A percentile compares a stretch with the other conserved stretches of the same genome.
phyloP scores from a whole-genome alignment of 805 yeast species.

The Nakazawaea anatomiae region DNA sequence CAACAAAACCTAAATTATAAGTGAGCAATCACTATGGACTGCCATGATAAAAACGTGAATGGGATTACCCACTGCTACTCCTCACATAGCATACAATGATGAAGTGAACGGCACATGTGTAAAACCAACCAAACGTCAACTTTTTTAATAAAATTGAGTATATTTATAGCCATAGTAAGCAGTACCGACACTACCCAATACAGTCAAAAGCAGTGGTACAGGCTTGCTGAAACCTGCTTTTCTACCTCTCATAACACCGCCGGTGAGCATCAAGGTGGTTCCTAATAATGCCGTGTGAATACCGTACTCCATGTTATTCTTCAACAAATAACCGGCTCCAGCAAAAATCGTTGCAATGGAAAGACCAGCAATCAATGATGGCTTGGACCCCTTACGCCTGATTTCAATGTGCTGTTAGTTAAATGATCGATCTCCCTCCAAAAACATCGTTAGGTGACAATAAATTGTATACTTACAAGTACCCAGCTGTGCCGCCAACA shows the following conservation, averaged over 20 bases:
- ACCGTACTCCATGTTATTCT: slow-evolving; percentile 72
- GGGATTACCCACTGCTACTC: too few species aligned
- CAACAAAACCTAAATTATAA: not conserved
- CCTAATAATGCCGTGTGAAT: slow-evolving; percentile 74
- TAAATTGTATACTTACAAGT: slow-evolving; percentile 28
- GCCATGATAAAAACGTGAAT: too few species aligned
- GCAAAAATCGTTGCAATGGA: slow-evolving; percentile 55
- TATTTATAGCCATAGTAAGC: slow-evolving; percentile 72
- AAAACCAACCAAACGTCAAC: too few species aligned
- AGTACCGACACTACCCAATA: slow-evolving; percentile 58
- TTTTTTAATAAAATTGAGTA: slow-evolving; percentile 51
- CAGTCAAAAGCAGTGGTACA: slow-evolving; percentile 61
- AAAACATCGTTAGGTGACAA: too few species aligned
- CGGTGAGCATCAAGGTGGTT: slow-evolving; percentile 57
- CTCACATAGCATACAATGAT: too few species aligned
- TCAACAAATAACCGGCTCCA: slow-evolving; percentile 69
- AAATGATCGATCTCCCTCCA: too few species aligned
- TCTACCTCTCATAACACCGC: slow-evolving; percentile 68
- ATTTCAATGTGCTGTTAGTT: not conserved
- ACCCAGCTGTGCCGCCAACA: slow-evolving; percentile 70
- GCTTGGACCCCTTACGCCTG: slow-evolving; percentile 62
- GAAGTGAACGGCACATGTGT: too few species aligned
- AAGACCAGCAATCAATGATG: slow-evolving; percentile 76
- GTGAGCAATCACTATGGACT: too few species aligned
- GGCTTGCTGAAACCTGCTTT: slow-evolving; percentile 61